phyloP scores from a whole-genome alignment of 139 green algal genomes.

The Nannochloris sp. region DNA sequence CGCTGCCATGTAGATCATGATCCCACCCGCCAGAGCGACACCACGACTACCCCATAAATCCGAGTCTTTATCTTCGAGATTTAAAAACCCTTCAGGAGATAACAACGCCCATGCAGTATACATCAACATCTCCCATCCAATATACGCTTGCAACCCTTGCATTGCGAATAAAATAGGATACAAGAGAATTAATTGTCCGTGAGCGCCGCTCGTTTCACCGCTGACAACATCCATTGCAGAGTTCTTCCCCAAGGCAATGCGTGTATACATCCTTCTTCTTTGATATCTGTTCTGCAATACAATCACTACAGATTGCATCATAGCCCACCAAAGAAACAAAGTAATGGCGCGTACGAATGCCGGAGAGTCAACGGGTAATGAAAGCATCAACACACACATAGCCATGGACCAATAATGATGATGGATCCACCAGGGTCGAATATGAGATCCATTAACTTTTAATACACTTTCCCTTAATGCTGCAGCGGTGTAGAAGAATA shows the following conservation, averaged over 20 bases:
- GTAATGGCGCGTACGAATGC: conserved; percentile 31
- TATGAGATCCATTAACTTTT: conserved; percentile 84
- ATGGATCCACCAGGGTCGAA: conserved; percentile 88
- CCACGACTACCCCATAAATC: conserved; percentile 79
- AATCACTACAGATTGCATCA: conserved; percentile 49
- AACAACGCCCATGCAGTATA: conserved; percentile 45
- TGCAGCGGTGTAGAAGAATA: conserved; percentile 91
- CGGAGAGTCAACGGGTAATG: conserved; percentile 77
- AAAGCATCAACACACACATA: conserved; percentile 72
- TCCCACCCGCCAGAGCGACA: conserved; percentile 47
- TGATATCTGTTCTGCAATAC: conserved; percentile 78
- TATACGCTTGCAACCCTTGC: conserved; percentile 52
- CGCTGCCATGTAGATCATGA: conserved; percentile 60
- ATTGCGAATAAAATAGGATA: conserved; percentile 82
- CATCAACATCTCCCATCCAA: conserved; percentile 61
- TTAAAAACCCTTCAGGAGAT: conserved; percentile 66
- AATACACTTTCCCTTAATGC: conserved; percentile 89
- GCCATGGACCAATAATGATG: conserved; percentile 88
- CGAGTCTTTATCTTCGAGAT: conserved; percentile 53
- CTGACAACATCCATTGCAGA: conserved; percentile 83
- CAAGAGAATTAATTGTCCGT: conserved; percentile 76
- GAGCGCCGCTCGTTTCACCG: conserved; percentile 61
- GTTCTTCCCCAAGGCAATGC: conserved; percentile 87
- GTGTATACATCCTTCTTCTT: conserved; percentile 84
- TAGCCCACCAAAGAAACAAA: conserved; percentile 47